Evolutionary conservation across 176 grass and related monocot genomes (phyloP).

Genomic region (Hordeum marinum): DNA sequence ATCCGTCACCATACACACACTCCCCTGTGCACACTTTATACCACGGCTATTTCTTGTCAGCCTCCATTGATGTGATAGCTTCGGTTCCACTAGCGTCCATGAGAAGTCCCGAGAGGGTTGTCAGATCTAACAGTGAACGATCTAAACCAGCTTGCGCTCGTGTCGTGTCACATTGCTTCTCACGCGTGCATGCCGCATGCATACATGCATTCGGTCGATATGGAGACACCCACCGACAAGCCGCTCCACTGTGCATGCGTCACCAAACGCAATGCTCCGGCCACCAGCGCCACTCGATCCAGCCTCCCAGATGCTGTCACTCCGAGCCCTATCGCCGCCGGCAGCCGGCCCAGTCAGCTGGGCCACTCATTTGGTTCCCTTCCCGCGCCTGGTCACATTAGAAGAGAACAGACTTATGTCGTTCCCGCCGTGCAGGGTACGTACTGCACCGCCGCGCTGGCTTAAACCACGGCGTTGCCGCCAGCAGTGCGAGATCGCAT

Average conservation of each 20-base stretch:
- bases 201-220: background rate
- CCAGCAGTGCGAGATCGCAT: background rate
- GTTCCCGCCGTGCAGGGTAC: background rate
- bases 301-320: background rate
- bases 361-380: background rate
- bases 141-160: background rate
- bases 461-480: no score
- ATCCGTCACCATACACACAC: no score
- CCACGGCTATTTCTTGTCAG: background rate
- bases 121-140: slow-evolving; percentile 14
- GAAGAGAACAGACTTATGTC: slow-evolving; percentile 32
- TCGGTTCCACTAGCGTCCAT: background rate
- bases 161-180: background rate
- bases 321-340: no score
- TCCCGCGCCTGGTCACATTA: background rate
- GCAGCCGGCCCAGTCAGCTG: background rate
- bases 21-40: no score
- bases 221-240: background rate
- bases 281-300: background rate
- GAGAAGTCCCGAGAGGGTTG: background rate
- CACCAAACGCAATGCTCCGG: background rate
- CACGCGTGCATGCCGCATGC: background rate
- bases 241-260: background rate
- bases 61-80: background rate
- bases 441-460: background rate